Percentiles rank a stretch among this genome's conserved stretches.
Evolutionary conservation across 805 yeast species (phyloP).

Genomic region (Wickerhamiella kurtzmanii): DNA sequence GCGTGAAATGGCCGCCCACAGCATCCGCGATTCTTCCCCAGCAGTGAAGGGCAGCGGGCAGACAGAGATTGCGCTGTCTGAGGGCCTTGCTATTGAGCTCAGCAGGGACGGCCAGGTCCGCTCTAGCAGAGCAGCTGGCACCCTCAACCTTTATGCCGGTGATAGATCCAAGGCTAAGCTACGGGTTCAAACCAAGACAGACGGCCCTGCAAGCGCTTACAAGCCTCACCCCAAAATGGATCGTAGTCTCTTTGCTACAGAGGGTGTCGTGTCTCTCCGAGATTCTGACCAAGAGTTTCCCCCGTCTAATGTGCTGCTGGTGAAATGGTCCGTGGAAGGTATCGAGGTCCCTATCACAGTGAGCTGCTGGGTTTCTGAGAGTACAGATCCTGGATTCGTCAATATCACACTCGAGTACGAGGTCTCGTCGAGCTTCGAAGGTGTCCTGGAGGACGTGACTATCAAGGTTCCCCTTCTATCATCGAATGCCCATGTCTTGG

Average conservation of each 20-base stretch:
- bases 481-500: conserved; percentile 37
- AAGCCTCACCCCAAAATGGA: conserved; percentile 97
- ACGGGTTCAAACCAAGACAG: conserved; percentile 43
- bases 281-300: conserved; percentile 77
- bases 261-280: conserved; percentile 54
- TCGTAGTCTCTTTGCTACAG: conserved; percentile 47
- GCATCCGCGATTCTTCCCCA: conserved; percentile 9
- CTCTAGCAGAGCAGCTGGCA: conserved; percentile 73
- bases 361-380: conserved; percentile 70
- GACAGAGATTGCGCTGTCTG: conserved; percentile 62
- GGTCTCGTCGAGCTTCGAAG: conserved; percentile 36
- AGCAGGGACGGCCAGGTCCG: conserved; percentile 61
- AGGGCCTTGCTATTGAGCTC: conserved; percentile 62
- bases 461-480: conserved; percentile 57
- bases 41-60: conserved; percentile 44
- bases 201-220: conserved; percentile 46
- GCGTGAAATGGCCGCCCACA: conserved; percentile 3
- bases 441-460: conserved; percentile 38
- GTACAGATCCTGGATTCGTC: conserved; percentile 39
- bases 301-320: conserved; percentile 76
- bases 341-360: conserved; percentile 52
- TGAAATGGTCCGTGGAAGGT: conserved; percentile 74
- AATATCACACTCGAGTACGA: conserved; percentile 86
- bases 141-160: conserved; percentile 74
- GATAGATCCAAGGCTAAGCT: conserved; percentile 57